A percentile compares a stretch with the other conserved stretches of the same genome.
These are phyloP conservation scores for Alternaria ventricosa DNA, from an alignment of 2,329 filamentous ascomycete species.

Conservation along the genomic window DNA sequence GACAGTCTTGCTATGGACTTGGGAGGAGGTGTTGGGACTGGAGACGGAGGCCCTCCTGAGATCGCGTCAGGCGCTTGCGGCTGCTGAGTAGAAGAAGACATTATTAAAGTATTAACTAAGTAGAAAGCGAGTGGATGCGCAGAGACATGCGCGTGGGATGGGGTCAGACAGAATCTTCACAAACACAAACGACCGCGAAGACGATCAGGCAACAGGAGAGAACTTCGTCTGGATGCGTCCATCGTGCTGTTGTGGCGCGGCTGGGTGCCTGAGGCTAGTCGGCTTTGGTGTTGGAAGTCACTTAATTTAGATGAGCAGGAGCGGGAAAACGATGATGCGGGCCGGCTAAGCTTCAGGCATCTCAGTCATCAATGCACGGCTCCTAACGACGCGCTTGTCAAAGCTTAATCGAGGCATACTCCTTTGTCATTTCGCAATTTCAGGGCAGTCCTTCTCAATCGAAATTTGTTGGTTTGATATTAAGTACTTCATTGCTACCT, in stretches of 20 bases:
- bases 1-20: conserved; percentile 3
- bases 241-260: neutral
- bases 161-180: neutral
- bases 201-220: conserved; percentile 4
- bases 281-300: neutral
- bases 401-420: conserved; percentile 3
- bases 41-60: neutral
- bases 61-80: conserved; percentile 5
- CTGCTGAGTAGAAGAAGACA: conserved; percentile 16
- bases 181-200: conserved; percentile 5
- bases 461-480: neutral
- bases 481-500: neutral
- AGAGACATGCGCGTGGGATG: conserved; percentile 8
- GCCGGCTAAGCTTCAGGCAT: neutral
- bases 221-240: neutral
- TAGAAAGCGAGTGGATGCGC: conserved; percentile 16
- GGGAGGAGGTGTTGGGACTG: neutral
- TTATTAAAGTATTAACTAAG: conserved; percentile 12
- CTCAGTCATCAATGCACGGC: conserved; percentile 2
- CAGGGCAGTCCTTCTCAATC: neutral
- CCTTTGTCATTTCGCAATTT: neutral
- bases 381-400: neutral
- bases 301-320: conserved; percentile 8
- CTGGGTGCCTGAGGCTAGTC: conserved; percentile 11
- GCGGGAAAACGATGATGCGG: neutral